Evolutionary conservation across 1,284 basidiomycete genomes (phyloP), one percentile per base, ranked within the genome.

Genomic region (Tausonia pullulans): DNA sequence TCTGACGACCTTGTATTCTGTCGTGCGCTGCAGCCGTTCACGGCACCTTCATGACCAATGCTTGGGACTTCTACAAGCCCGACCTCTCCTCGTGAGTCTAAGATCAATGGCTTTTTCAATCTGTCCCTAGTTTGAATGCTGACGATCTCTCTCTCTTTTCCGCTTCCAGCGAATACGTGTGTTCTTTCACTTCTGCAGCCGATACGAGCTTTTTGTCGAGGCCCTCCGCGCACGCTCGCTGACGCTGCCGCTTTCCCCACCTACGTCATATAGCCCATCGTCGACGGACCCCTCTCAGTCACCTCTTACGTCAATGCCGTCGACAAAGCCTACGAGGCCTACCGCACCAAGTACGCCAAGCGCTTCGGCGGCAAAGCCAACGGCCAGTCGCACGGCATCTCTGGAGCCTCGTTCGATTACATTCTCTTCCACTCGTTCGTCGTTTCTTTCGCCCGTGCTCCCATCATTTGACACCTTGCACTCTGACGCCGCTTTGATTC

Each of bases 61-160:
- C 87, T 1, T 98, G 95, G 80, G 93, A 97, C 79, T 96, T 96
- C 77, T 96, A 94, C 86, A 97, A 97, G 81, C 93, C 93, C 64
- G 87, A 90, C 71, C 84, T 96, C 40, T 84, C 86, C 66, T 91
- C 88, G 62, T 59, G 16, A 59, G 62, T 65, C 39, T n/a, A 61
- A 7, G 61, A 57, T 43, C 16, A 7, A 16, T 2, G 55, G 4
- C 48, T 51, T 7, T 41, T 51, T 16, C 40, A 11, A 49, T 39
- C 27, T 40, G 11, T n/a, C 40, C 11, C 8, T 4, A 16, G 16
- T 16, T 5, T 16, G 27, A 61, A 53, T 11, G 16, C 43, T 14
- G 46, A 44, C 61, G 5, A 44, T 14, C 39, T 40, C 4, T 27
- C 39, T 45, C 40, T 41, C 72, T 73, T 52, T 72, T 74, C 62